Base-by-base conservation (phyloP, 257 asterid genomes). In the Capsicum chinense region DNA sequence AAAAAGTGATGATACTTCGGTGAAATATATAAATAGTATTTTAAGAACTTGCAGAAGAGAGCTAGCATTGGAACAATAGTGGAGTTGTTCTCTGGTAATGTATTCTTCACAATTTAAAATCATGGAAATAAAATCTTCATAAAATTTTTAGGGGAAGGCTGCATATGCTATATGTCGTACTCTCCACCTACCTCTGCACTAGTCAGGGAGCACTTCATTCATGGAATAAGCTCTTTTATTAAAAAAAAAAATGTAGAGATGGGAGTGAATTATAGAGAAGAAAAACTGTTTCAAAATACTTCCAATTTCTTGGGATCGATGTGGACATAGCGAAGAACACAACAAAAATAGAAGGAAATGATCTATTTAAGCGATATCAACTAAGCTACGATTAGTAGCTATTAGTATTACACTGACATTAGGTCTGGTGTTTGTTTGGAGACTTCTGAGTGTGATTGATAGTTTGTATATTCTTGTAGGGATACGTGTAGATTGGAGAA, bases 21-120 rank as follows among this genome's bases (percentile, higher is more conserved):
- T 56, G 63, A 67, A 39, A 83, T 35, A n/a, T 9, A 60, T 12
- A 67, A 56, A 68, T 7, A 10, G 6, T 68, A 69, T 33, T 33
- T 67, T 83, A 19, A 66, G 85, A 67, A 42, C 63, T 17, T 35
- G 62, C 68, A 56, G 37, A 37, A 35, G 85, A 83, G 50, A 14
- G 58, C 68, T 68, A 68, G 44, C 7, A 13, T 4, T 26, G 62
- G 81, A 4, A 50, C 81, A 76, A 14, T 15, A 26, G 15, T 76
- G 26, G 8, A 52, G 63, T 76, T 76, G 21, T 9, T 52, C 9
- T 26, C 47, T 14, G 63, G 64, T 76, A 26, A 14, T 33, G 47
- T 52, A 26, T 1, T 54, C 47, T 52, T 52, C 48, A 52, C 63
- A 76, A 76, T 14, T 52, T 76, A 19, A 48, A 76, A 76, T 35